Evolutionary conservation across 2,329 filamentous ascomycete genomes (phyloP).

Genomic region (Allantophomopsis lycopodina): DNA sequence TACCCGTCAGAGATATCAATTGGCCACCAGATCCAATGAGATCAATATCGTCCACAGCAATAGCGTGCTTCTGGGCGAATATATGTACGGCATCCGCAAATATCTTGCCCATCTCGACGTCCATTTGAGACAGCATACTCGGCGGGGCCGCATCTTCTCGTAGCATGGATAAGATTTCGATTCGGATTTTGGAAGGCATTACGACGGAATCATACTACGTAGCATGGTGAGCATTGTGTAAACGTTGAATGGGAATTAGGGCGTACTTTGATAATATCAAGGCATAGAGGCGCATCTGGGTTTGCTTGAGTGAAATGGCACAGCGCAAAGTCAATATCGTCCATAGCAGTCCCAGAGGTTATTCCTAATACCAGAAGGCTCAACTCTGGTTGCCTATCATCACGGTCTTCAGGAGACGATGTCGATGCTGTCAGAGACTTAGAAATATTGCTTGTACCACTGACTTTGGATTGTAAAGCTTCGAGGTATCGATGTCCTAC

Average conservation of each 20-base stretch:
- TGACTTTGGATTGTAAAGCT: conserved; percentile 14
- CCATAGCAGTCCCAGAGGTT: conserved; percentile 17
- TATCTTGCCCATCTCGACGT: conserved; percentile 18
- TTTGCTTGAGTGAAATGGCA: conserved; percentile 18
- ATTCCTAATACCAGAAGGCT: conserved; percentile 16
- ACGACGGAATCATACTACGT: conserved; percentile 18
- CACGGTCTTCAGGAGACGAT: conserved; percentile 9
- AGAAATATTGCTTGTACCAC: conserved; percentile 9
- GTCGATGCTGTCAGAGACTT: conserved; percentile 4
- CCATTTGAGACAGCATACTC: conserved; percentile 19
- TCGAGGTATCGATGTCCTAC: conserved; percentile 19
- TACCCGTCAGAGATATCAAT: conserved; percentile 15
- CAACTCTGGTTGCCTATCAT: conserved; percentile 8
- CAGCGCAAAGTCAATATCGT: conserved; percentile 18
- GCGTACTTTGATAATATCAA: conserved; percentile 17
- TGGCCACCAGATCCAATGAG: conserved; percentile 18
- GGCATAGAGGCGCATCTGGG: conserved; percentile 13
- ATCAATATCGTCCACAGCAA: conserved; percentile 17
- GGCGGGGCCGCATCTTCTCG: conserved; percentile 18
- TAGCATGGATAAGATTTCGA: conserved; percentile 17
- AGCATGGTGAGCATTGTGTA: background rate
- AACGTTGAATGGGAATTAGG: background rate
- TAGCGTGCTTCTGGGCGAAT: conserved; percentile 15
- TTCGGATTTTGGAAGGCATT: conserved; percentile 19
- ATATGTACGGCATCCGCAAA: conserved; percentile 18